Conservation (phyloP, 306 rosid genomes). For the Nissolia schottii region DNA sequence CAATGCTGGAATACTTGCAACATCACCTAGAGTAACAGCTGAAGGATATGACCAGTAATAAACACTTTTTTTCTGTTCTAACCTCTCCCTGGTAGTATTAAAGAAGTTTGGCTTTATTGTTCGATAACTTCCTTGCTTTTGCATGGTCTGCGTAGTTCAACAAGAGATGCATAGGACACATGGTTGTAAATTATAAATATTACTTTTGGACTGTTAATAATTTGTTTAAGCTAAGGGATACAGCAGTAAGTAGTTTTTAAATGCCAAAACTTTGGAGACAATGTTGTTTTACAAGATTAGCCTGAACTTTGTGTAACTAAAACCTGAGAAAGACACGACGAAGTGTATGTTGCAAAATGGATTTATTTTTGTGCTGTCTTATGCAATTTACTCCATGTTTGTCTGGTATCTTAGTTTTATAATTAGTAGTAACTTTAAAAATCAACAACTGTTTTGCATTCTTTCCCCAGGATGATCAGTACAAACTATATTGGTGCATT, state of each 20-base stretch:
- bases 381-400: conserved; percentile 1
- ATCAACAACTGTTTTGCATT: not conserved
- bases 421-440: not conserved
- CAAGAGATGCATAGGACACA: not conserved
- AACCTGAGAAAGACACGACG: not conserved
- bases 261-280: not conserved
- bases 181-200: not conserved
- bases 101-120: not conserved
- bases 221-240: conserved; percentile 9
- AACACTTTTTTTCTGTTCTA: not conserved
- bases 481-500: conserved; percentile 85
- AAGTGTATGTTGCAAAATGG: conserved; percentile 14
- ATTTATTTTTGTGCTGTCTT: conserved; percentile 3
- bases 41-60: conserved; percentile 84
- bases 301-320: conserved; percentile 3
- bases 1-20: conserved; percentile 91
- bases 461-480: conserved; percentile 62
- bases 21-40: conserved; percentile 60
- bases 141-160: not conserved
- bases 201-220: conserved; percentile 17
- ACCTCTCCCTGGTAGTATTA: not conserved
- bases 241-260: not conserved
- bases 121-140: not conserved
- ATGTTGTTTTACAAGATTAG: conserved; percentile 6
- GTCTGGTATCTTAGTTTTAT: not conserved